A percentile compares a stretch with the other conserved stretches of the same genome.
phyloP scores from a whole-genome alignment of 2,329 filamentous ascomycete species.

The Thielaviopsis punctulata region DNA sequence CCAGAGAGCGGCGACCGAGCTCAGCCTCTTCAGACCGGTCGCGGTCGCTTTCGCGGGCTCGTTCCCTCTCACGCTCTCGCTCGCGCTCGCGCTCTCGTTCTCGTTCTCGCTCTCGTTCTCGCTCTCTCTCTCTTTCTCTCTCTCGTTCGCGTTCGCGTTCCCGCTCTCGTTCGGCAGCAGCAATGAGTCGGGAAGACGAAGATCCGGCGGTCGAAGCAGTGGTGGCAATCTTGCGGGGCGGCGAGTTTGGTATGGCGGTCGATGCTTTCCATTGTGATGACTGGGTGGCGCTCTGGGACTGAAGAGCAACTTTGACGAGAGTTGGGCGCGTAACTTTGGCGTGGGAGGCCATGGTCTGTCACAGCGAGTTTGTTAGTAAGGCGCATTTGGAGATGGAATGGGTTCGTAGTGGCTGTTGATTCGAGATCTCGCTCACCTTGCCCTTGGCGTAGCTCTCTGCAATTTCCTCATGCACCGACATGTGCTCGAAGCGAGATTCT shows the following conservation, averaged over 20 bases:
- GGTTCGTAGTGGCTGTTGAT: not conserved
- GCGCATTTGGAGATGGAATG: not conserved
- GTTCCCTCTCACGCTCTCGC: conserved; percentile 4
- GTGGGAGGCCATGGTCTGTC: conserved; percentile 10
- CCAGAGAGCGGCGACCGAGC: conserved; percentile 32
- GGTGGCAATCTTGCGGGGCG: conserved; percentile 1
- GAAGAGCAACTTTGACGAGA: conserved; percentile 70
- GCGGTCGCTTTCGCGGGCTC: conserved; percentile 4
- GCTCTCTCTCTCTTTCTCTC: conserved; percentile 1
- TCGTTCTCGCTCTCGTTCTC: too few species aligned
- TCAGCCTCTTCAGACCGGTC: conserved; percentile 40
- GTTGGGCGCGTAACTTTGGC: conserved; percentile 38
- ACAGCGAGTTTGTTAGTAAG: not conserved
- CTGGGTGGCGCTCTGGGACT: conserved; percentile 52
- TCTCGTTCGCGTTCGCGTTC: conserved; percentile 8
- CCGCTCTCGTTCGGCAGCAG: conserved; percentile 6
- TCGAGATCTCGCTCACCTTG: conserved; percentile 42
- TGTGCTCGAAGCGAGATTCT: conserved; percentile 75
- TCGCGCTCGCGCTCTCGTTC: not conserved
- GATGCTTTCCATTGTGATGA: conserved; percentile 17
- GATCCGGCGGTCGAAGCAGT: conserved; percentile 9
- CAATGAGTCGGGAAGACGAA: conserved; percentile 1
- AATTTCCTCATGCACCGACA: conserved; percentile 82
- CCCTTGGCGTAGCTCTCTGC: conserved; percentile 50
- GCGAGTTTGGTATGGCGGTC: conserved; percentile 1